phyloP scores from a whole-genome alignment of 192 early-diverging fungal genomes.

The Rhizoclosmatium sp. region DNA sequence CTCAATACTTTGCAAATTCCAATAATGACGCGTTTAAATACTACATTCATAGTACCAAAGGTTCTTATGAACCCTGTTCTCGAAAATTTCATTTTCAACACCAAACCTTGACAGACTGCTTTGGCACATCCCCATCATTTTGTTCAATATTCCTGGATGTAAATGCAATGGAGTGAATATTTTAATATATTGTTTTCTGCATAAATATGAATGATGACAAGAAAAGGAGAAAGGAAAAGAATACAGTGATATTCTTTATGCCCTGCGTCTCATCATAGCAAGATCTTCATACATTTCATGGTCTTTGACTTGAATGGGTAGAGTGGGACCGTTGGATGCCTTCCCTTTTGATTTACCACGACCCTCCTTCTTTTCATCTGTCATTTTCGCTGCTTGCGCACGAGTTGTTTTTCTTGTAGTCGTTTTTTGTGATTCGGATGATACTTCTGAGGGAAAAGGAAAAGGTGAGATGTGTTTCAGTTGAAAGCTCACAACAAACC shows the following conservation, averaged over 20 bases:
- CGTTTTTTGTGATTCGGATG: constrained; percentile 48
- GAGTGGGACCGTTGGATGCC: constrained; percentile 16
- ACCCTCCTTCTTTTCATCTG: constrained; percentile 51
- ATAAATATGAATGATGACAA: not conserved
- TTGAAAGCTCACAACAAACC: constrained; percentile 41
- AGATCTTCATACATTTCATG: constrained; percentile 38
- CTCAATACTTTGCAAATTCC: too few species aligned
- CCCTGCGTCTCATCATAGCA: constrained; percentile 16
- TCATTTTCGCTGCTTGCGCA: constrained; percentile 48
- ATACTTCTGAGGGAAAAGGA: constrained; percentile 21
- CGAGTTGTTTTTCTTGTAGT: constrained; percentile 54
- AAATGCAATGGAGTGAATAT: too few species aligned
- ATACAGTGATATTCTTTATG: too few species aligned
- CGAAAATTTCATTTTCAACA: too few species aligned
- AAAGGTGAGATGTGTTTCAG: not conserved
- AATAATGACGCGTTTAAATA: too few species aligned
- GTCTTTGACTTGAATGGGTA: constrained; percentile 38
- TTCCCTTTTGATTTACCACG: constrained; percentile 44
- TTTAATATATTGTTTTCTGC: not conserved
- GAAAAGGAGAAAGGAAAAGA: too few species aligned
- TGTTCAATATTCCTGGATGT: too few species aligned
- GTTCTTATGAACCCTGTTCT: too few species aligned
- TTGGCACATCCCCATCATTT: too few species aligned
- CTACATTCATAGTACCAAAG: too few species aligned
- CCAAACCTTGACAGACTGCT: too few species aligned